A percentile compares a stretch with the other conserved stretches of the same genome.
These are phyloP conservation scores for Cnidoscolus chayamansa DNA, from an alignment of 441 rosid genomes.

Conservation along the genomic window DNA sequence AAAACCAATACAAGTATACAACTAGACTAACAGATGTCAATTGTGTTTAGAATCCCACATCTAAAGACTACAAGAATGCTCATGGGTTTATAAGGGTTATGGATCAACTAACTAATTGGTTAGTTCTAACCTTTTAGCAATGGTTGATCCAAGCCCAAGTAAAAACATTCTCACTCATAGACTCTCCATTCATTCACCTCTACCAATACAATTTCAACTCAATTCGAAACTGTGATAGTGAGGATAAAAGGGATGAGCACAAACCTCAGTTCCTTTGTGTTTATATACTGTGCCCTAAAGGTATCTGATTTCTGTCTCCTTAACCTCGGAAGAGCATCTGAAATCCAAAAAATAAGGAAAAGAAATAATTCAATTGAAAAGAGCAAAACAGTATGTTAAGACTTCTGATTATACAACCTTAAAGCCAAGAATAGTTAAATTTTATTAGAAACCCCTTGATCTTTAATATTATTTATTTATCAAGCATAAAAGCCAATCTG, in stretches of 20 bases:
- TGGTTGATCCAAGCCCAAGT: no score
- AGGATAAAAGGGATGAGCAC: slow-evolving; percentile 13
- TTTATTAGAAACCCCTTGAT: neutral
- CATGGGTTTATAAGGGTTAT: no score
- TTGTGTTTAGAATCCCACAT: neutral
- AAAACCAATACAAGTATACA: neutral
- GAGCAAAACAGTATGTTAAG: neutral
- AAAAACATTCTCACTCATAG: no score
- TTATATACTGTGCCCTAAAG: slow-evolving; percentile 76
- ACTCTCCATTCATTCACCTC: no score
- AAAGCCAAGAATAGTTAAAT: neutral
- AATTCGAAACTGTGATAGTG: neutral
- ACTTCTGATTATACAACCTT: neutral
- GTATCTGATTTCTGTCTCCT: slow-evolving; percentile 87
- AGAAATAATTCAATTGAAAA: slow-evolving; percentile 15
- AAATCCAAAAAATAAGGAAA: slow-evolving; percentile 1
- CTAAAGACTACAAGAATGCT: no score
- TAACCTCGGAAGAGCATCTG: slow-evolving; percentile 52
- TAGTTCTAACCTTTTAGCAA: no score
- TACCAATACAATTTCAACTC: no score
- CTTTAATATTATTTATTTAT: neutral
- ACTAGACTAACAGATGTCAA: slow-evolving; percentile 4
- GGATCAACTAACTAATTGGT: no score
- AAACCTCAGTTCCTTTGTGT: slow-evolving; percentile 82
- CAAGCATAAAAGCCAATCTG: no score